phyloP scores from a whole-genome alignment of 176 grass and related monocot species.

The Poa annua region DNA sequence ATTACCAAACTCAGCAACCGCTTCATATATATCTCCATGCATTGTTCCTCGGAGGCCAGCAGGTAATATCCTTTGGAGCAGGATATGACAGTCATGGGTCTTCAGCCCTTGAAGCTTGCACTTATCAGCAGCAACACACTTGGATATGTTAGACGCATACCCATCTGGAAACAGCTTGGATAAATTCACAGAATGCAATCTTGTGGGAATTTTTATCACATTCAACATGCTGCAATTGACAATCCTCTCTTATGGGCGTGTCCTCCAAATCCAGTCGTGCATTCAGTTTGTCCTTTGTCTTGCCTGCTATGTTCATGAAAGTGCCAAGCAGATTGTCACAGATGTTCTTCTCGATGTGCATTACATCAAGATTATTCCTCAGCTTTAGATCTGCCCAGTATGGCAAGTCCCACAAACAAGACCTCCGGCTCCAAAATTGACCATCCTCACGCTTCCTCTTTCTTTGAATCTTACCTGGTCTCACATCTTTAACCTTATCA shows the following conservation, averaged over 20 bases:
- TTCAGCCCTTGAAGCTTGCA: background rate
- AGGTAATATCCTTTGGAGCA: background rate
- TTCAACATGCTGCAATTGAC: background rate
- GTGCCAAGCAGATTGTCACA: background rate
- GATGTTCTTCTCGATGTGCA: constrained; percentile 38
- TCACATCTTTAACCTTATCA: no score
- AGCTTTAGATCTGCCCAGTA: constrained; percentile 28
- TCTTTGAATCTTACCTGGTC: no score
- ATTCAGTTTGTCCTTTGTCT: constrained; percentile 25
- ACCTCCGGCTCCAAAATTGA: no score
- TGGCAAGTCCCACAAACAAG: background rate
- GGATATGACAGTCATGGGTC: constrained; percentile 3
- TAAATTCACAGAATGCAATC: background rate
- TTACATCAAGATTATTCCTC: constrained; percentile 30
- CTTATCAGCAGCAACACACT: background rate
- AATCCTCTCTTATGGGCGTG: constrained; percentile 7
- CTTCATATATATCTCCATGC: background rate
- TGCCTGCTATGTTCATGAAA: background rate
- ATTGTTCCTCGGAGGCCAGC: background rate
- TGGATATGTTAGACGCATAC: background rate
- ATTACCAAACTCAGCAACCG: background rate
- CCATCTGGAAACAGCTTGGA: background rate
- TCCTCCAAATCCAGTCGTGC: constrained; percentile 37
- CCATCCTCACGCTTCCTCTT: no score
- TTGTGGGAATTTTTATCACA: background rate